Conservation (phyloP, 305 asterid species). For the Solanum hybrid region DNA sequence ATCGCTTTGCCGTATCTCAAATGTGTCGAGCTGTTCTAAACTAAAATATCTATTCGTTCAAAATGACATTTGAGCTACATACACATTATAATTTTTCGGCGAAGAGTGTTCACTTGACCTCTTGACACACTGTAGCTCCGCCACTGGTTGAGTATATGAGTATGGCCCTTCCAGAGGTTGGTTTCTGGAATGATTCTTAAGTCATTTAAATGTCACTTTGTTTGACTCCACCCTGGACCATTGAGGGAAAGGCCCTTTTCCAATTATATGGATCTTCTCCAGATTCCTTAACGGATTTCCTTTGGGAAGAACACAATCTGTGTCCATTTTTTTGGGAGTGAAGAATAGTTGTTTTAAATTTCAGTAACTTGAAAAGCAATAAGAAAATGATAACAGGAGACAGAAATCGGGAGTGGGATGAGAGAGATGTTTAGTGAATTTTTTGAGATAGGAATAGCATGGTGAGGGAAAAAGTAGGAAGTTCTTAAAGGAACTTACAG, state of each 20-base stretch:
- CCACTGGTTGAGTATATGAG: not conserved
- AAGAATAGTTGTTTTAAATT: not conserved
- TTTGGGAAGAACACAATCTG: not conserved
- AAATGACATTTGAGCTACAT: not conserved
- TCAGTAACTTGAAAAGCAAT: not conserved
- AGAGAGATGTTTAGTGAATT: not conserved
- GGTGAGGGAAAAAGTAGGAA: not conserved
- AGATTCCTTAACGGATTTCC: not conserved
- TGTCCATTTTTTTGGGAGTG: not conserved
- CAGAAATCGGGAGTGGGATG: not conserved
- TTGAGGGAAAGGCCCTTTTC: not conserved
- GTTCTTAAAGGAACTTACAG: not conserved
- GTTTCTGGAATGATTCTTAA: not conserved
- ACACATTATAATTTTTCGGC: not conserved
- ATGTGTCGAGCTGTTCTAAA: not conserved
- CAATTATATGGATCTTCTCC: not conserved
- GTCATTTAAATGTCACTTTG: not conserved
- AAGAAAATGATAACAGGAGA: not conserved
- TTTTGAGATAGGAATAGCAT: not conserved
- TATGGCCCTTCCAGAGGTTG: not conserved
- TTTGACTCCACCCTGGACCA: not conserved
- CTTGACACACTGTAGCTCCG: not conserved
- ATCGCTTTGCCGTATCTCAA: not conserved
- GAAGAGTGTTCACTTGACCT: not conserved
- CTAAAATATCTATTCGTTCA: not conserved